Evolutionary conservation across 1,284 basidiomycete species (phyloP).

Genomic region (Ustilago hordei): DNA sequence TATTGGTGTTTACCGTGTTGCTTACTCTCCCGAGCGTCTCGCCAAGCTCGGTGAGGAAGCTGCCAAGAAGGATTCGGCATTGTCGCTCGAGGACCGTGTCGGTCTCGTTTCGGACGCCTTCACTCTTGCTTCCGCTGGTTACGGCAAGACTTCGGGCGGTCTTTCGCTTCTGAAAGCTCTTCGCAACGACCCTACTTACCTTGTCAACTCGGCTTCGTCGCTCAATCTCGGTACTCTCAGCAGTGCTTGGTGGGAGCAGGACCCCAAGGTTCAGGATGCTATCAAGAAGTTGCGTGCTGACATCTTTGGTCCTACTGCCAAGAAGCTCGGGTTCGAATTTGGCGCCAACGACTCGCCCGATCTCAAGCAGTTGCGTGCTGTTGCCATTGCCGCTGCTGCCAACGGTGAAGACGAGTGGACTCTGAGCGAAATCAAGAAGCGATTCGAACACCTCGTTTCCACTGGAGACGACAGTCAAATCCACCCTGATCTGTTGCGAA

Average conservation of each 20-base stretch:
- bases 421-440: constrained; percentile 75
- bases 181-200: constrained; percentile 71
- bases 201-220: constrained; percentile 59
- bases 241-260: constrained; percentile 86
- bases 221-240: constrained; percentile 57
- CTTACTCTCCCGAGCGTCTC: constrained; percentile 85
- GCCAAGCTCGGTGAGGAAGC: constrained; percentile 83
- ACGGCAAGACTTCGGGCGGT: constrained; percentile 80
- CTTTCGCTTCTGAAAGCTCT: constrained; percentile 80
- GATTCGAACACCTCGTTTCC: constrained; percentile 80
- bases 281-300: constrained; percentile 69
- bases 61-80: constrained; percentile 76
- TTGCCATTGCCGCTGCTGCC: constrained; percentile 77
- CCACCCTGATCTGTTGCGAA: constrained; percentile 72
- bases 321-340: constrained; percentile 84
- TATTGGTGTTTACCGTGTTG: constrained; percentile 88
- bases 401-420: constrained; percentile 71
- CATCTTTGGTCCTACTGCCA: constrained; percentile 83
- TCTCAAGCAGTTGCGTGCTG: constrained; percentile 80
- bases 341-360: constrained; percentile 79
- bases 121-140: constrained; percentile 83
- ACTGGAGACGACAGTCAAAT: constrained; percentile 83
- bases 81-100: constrained; percentile 86
- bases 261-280: constrained; percentile 74
- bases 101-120: constrained; percentile 86